Evolutionary conservation across 163 green algal species (phyloP).

Genomic region (Scenedesmus sp.): DNA sequence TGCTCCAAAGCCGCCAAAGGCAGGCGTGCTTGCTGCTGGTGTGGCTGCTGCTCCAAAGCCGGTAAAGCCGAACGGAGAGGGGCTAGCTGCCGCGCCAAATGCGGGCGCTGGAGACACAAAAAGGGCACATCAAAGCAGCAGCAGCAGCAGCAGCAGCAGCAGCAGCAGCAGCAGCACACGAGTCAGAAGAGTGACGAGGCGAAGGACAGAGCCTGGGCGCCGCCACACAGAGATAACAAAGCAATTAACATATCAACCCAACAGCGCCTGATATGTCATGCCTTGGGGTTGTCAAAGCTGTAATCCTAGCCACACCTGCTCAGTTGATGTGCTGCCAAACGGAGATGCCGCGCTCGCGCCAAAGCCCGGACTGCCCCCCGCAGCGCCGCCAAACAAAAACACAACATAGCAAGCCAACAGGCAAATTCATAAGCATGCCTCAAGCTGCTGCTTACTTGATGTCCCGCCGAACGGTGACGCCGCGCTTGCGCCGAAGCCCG

Average conservation of each 20-base stretch:
- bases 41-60: constrained; percentile 59
- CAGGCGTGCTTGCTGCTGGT: constrained; percentile 52
- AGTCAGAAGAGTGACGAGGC: neutral
- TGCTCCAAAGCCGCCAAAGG: constrained; percentile 61
- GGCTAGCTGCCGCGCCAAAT: constrained; percentile 11
- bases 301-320: neutral
- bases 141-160: neutral
- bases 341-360: constrained; percentile 27
- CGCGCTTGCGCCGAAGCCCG: neutral
- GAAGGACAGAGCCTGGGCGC: too few relatives aligned
- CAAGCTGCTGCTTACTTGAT: constrained; percentile 7
- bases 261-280: too few relatives aligned
- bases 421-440: too few relatives aligned
- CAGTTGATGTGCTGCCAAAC: constrained; percentile 54
- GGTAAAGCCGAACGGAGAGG: constrained; percentile 63
- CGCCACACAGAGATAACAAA: too few relatives aligned
- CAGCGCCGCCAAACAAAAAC: constrained; percentile 24
- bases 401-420: neutral
- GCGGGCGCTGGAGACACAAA: constrained; percentile 17
- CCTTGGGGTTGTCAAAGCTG: too few relatives aligned
- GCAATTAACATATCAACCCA: too few relatives aligned
- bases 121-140: neutral
- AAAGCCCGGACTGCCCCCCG: neutral
- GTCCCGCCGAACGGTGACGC: constrained; percentile 56
- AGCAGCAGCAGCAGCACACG: neutral